Conservation (phyloP, 208 protist species). For the Lotmaria passim region DNA sequence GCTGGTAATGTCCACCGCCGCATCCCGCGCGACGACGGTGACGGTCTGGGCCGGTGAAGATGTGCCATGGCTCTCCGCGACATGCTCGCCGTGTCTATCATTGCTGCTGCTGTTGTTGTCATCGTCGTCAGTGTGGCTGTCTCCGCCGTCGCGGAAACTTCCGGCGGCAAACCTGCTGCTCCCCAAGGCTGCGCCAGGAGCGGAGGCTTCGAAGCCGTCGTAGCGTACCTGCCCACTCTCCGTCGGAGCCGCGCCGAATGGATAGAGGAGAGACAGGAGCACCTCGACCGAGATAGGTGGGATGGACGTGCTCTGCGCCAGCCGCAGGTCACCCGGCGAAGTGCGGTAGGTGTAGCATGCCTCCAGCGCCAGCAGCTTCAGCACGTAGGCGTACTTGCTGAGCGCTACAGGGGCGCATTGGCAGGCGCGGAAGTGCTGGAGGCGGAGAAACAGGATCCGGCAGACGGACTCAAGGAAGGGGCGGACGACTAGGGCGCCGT, state of each 20-base stretch:
- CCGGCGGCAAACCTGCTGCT: slow-evolving; percentile 7
- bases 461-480: slow-evolving; percentile 55
- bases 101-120: neutral
- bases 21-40: slow-evolving; percentile 26
- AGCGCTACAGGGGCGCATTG: slow-evolving; percentile 56
- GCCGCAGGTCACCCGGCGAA: slow-evolving; percentile 41
- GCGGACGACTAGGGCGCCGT: slow-evolving; percentile 52
- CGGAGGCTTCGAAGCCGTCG: neutral
- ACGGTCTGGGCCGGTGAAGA: slow-evolving; percentile 2
- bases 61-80: too few relatives aligned
- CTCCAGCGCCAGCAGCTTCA: slow-evolving; percentile 84
- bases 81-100: neutral
- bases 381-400: slow-evolving; percentile 89
- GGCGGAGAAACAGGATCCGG: slow-evolving; percentile 67
- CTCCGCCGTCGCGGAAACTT: slow-evolving; percentile 7
- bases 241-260: slow-evolving; percentile 12
- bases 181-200: neutral
- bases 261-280: slow-evolving; percentile 55
- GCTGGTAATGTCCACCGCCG: slow-evolving; percentile 49
- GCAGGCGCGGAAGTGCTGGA: slow-evolving; percentile 59
- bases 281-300: slow-evolving; percentile 45
- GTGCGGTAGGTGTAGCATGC: slow-evolving; percentile 50
- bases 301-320: slow-evolving; percentile 35
- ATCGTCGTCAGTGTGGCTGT: neutral
- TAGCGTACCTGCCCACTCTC: neutral